phyloP scores from a whole-genome alignment of 2,329 filamentous ascomycete genomes.

The Calonectria montana region DNA sequence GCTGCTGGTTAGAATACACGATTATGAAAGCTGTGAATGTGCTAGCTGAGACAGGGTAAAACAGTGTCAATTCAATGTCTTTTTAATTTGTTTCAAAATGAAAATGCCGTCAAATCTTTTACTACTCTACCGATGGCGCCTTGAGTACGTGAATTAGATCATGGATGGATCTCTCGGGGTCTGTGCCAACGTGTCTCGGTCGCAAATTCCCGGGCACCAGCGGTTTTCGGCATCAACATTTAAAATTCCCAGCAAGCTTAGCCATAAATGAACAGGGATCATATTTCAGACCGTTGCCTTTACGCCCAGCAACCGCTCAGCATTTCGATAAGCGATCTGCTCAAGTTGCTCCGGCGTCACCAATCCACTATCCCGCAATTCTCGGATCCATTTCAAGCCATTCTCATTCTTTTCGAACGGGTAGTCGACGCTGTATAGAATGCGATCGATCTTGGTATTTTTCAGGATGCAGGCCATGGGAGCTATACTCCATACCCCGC shows the following conservation, averaged over 20 bases:
- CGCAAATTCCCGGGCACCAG: neutral
- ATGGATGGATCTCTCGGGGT: neutral
- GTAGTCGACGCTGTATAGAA: conserved; percentile 69
- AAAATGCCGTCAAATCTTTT: neutral
- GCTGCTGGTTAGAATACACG: neutral
- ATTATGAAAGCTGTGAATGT: neutral
- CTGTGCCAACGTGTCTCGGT: neutral
- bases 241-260: neutral
- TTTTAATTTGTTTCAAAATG: neutral
- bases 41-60: neutral
- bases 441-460: conserved; percentile 59
- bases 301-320: conserved; percentile 56
- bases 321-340: conserved; percentile 62
- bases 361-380: conserved; percentile 60
- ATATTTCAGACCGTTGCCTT: conserved; percentile 31
- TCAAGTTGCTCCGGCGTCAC: conserved; percentile 61
- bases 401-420: conserved; percentile 64
- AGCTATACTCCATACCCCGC: conserved; percentile 62
- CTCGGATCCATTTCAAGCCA: conserved; percentile 59
- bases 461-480: conserved; percentile 57
- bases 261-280: neutral
- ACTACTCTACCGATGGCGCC: neutral
- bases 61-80: neutral
- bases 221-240: neutral
- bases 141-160: neutral